Evolutionary conservation across 179 eudicot genomes (phyloP).

Genomic region (Camellia oleifera): DNA sequence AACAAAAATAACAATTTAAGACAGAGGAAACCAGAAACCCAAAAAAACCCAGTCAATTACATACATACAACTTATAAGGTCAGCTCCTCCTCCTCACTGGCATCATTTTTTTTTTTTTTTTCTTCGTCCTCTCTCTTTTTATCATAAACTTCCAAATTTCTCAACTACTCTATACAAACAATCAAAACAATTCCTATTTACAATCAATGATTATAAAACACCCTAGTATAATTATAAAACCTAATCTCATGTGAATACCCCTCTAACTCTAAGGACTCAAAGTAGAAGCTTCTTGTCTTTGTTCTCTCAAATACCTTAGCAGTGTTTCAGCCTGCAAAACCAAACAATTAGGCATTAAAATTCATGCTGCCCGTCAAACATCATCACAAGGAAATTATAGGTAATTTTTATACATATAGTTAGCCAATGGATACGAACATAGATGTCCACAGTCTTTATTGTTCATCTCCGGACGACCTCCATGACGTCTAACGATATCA

Average conservation of each 20-base stretch:
- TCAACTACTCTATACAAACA: slow-evolving; percentile 15
- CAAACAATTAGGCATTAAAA: slow-evolving; percentile 18
- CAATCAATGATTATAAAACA: slow-evolving; percentile 13
- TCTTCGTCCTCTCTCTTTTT: too few relatives aligned
- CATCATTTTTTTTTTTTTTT: neutral
- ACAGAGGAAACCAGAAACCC: neutral
- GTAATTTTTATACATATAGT: too few relatives aligned
- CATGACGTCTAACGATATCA: too few relatives aligned
- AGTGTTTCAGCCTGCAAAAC: slow-evolving; percentile 77
- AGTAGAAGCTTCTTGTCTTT: slow-evolving; percentile 64
- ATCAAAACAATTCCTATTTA: neutral
- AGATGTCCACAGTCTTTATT: too few relatives aligned
- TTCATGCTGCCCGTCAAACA: neutral
- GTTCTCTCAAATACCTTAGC: slow-evolving; percentile 70
- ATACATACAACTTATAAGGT: slow-evolving; percentile 15
- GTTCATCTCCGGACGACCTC: too few relatives aligned
- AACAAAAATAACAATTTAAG: neutral
- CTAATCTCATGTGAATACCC: slow-evolving; percentile 9
- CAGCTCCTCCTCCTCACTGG: slow-evolving; percentile 17
- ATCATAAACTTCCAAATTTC: slow-evolving; percentile 4
- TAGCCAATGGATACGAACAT: too few relatives aligned
- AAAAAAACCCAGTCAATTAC: slow-evolving; percentile 3
- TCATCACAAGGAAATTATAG: neutral
- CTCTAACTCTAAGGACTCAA: slow-evolving; percentile 42
- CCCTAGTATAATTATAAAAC: neutral